Evolutionary conservation across 495 filamentous ascomycete genomes (phyloP).

Genomic region (Bacidia rubella): DNA sequence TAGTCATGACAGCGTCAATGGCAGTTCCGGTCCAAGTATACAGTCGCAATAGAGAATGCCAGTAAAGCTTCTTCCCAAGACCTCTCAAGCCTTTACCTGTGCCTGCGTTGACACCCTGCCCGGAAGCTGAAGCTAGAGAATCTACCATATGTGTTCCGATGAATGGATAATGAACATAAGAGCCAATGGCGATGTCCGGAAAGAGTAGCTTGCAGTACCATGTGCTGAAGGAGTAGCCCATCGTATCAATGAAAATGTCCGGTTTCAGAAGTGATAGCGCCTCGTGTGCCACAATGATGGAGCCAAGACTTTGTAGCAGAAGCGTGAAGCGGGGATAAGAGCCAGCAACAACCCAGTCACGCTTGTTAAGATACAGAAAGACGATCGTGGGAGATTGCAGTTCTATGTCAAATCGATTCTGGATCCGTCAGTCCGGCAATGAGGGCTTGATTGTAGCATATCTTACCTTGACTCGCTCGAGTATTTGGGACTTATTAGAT

Average conservation of each 20-base stretch:
- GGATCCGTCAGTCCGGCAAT: too few species aligned
- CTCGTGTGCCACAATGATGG: conserved; percentile 73
- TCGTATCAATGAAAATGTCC: conserved; percentile 91
- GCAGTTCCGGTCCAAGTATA: conserved; percentile 70
- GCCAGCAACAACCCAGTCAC: conserved; percentile 67
- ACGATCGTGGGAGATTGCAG: conserved; percentile 71
- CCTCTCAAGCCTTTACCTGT: conserved; percentile 57
- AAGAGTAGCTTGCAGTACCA: conserved; percentile 75
- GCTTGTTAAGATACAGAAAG: conserved; percentile 80
- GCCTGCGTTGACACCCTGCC: conserved; percentile 76
- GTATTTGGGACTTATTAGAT: conserved; percentile 61
- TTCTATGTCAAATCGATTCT: conserved; percentile 84
- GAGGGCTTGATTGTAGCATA: not conserved
- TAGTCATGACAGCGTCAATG: conserved; percentile 90
- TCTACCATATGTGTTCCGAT: conserved; percentile 96
- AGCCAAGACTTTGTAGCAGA: conserved; percentile 83
- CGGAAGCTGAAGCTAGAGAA: conserved; percentile 54
- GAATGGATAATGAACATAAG: conserved; percentile 96
- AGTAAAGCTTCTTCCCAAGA: conserved; percentile 60
- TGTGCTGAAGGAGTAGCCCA: conserved; percentile 91
- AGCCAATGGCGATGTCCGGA: conserved; percentile 64
- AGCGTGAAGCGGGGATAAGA: conserved; percentile 90
- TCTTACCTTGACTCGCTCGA: conserved; percentile 58
- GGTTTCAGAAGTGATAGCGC: conserved; percentile 86
- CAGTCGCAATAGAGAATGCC: conserved; percentile 66